These are phyloP conservation scores for Tuber umbilicatum DNA, from an alignment of 495 filamentous ascomycete genomes.

Conservation along the genomic window DNA sequence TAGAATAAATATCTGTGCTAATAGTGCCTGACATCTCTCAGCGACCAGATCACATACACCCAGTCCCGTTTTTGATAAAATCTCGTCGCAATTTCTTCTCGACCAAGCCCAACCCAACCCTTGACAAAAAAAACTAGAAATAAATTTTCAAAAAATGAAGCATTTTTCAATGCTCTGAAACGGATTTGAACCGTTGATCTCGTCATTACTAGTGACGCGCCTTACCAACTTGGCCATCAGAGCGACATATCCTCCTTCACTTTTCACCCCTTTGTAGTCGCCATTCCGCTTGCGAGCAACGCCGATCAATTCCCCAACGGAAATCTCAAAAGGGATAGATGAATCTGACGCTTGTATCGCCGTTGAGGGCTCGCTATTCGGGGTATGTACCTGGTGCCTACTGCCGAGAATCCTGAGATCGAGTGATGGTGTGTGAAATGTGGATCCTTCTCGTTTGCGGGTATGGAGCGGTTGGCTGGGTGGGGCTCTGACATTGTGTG, in stretches of 20 bases:
- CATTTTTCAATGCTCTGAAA: conserved; percentile 24
- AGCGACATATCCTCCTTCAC: neutral
- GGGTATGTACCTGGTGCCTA: too few species aligned
- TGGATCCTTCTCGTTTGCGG: too few species aligned
- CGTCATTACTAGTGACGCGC: conserved; percentile 19
- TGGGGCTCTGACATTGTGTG: too few species aligned
- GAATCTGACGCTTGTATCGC: neutral
- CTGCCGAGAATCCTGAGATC: too few species aligned
- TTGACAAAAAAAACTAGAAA: neutral
- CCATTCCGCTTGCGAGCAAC: too few species aligned
- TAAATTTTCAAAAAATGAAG: neutral
- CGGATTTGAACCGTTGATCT: conserved; percentile 37
- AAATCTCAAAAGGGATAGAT: too few species aligned
- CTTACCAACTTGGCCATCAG: conserved; percentile 16
- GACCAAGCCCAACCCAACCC: neutral
- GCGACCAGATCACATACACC: neutral
- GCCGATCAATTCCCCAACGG: neutral
- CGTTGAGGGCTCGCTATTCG: too few species aligned
- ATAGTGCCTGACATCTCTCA: neutral
- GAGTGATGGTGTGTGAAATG: too few species aligned
- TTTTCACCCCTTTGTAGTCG: neutral
- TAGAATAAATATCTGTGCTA: neutral
- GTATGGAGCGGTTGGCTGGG: too few species aligned
- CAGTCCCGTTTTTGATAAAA: neutral
- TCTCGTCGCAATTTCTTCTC: neutral